These are phyloP conservation scores for Phyllosticta citribraziliensis DNA, from an alignment of 2,329 filamentous ascomycete genomes.

Conservation along the genomic window DNA sequence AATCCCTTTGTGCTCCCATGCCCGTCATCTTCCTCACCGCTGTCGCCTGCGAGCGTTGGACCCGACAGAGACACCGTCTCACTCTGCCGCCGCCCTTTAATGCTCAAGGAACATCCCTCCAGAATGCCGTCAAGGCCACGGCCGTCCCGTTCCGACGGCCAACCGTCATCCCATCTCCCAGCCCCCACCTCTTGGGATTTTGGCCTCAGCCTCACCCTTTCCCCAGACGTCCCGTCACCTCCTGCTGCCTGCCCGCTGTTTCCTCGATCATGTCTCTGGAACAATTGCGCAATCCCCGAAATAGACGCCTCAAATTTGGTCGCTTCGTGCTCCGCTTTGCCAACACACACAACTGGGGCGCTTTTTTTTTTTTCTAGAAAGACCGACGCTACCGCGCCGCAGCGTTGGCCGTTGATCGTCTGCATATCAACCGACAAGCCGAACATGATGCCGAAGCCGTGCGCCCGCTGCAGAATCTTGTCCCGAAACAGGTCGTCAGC, in stretches of 20 bases:
- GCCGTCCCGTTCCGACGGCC: too few species aligned
- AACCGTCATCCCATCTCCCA: too few species aligned
- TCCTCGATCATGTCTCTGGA: too few species aligned
- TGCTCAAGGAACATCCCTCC: background rate
- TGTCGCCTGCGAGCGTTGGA: background rate
- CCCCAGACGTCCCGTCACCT: too few species aligned
- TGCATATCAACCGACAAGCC: background rate
- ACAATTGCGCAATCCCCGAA: background rate
- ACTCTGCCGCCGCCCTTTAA: background rate
- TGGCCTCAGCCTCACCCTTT: background rate
- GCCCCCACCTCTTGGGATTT: background rate
- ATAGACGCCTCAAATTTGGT: background rate
- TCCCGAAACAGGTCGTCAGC: background rate
- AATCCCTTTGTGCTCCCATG: background rate
- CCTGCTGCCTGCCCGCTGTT: too few species aligned
- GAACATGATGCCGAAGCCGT: background rate
- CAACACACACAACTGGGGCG: background rate
- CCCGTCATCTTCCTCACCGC: background rate
- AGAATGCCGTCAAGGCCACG: background rate
- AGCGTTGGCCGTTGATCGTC: background rate
- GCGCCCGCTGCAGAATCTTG: background rate
- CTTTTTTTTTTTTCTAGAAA: background rate
- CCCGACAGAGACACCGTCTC: background rate
- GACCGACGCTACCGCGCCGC: background rate
- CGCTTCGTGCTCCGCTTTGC: background rate